phyloP scores from a whole-genome alignment of 352 stramenopile species.

The Phytophthora brassicae region DNA sequence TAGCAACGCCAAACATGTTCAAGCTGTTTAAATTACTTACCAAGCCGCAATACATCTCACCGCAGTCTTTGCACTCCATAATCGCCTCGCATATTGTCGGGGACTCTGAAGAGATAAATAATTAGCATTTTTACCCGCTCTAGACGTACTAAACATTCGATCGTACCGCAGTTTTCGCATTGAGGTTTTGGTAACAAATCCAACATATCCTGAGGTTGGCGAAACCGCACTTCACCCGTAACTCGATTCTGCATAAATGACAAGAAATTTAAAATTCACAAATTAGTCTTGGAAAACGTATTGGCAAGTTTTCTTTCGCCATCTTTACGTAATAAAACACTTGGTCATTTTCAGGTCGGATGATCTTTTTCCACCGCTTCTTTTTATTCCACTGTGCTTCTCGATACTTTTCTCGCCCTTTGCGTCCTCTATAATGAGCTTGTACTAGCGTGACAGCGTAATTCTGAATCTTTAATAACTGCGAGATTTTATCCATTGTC shows the following conservation, averaged over 20 bases:
- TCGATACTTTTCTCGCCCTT: conserved; percentile 64
- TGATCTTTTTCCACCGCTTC: conserved; percentile 91
- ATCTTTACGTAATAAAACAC: conserved; percentile 90
- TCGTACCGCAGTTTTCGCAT: conserved; percentile 89
- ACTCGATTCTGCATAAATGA: conserved; percentile 92
- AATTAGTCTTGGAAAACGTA: not conserved
- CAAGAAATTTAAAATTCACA: not conserved
- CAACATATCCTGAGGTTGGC: conserved; percentile 90
- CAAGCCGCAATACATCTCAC: conserved; percentile 87
- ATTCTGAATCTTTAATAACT: conserved; percentile 60
- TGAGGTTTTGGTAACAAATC: conserved; percentile 86
- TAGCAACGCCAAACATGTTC: conserved; percentile 10
- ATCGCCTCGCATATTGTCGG: conserved; percentile 42
- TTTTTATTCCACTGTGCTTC: conserved; percentile 63
- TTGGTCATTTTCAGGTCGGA: conserved; percentile 67
- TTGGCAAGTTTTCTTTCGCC: not conserved
- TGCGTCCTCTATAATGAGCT: conserved; percentile 67
- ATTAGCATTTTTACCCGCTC: not conserved
- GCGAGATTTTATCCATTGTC: conserved; percentile 41
- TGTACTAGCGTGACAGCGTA: conserved; percentile 77
- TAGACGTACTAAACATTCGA: not conserved
- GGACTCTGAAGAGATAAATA: conserved; percentile 7
- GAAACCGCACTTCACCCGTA: conserved; percentile 91
- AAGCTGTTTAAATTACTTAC: conserved; percentile 29
- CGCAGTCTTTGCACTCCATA: conserved; percentile 89